A percentile compares a stretch with the other conserved stretches of the same genome.
Evolutionary conservation across 1,139 yeast species (phyloP).

Genomic region (Geotrichum siamense): DNA sequence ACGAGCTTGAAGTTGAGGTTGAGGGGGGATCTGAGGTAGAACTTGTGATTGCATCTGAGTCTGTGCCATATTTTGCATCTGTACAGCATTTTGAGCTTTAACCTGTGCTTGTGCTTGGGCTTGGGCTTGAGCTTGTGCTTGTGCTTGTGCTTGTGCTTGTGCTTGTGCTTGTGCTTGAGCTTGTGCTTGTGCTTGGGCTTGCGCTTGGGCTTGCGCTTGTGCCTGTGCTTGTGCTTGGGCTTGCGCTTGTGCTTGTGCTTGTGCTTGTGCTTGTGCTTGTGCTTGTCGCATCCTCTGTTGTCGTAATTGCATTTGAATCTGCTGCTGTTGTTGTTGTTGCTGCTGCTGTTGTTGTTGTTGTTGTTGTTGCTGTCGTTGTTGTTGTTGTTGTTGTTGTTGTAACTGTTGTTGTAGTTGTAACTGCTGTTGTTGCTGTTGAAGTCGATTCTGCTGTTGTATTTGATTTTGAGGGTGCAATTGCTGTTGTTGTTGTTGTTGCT

Average conservation of each 20-base stretch:
- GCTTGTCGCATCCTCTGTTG: conserved; percentile 1
- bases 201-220: neutral
- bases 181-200: neutral
- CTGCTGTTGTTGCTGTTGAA: too few relatives aligned
- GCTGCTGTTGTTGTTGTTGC: too few relatives aligned
- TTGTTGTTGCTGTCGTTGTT: too few relatives aligned
- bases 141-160: conserved; percentile 13
- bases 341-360: too few relatives aligned
- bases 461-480: neutral
- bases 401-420: too few relatives aligned
- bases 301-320: conserved; percentile 12
- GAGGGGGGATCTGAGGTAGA: neutral
- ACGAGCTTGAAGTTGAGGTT: neutral
- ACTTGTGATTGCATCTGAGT: neutral
- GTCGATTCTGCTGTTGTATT: neutral
- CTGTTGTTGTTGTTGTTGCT: neutral
- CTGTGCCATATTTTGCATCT: neutral
- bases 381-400: too few relatives aligned
- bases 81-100: conserved; percentile 14
- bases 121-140: conserved; percentile 18
- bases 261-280: neutral
- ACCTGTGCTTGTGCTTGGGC: conserved; percentile 9
- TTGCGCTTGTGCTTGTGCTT: neutral
- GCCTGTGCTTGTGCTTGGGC: neutral
- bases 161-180: neutral